Percentiles rank a stretch among this genome's conserved stretches.
Evolutionary conservation across 768 basidiomycete species (phyloP).

Genomic region (Tremella mesenterica): DNA sequence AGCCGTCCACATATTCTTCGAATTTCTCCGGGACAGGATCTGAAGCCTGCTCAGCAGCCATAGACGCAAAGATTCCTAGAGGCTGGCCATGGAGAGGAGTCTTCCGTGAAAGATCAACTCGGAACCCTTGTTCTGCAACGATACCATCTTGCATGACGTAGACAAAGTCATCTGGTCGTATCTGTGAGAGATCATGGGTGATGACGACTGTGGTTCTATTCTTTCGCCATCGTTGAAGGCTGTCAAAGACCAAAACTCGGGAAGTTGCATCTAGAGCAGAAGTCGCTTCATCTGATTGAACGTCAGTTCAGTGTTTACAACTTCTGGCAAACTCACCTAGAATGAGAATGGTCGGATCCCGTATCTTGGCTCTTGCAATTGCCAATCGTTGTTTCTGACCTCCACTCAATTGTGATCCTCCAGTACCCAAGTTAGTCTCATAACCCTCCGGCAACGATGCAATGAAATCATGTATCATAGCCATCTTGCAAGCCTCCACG

Average conservation of each 20-base stretch:
- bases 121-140: slow-evolving; percentile 80
- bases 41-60: slow-evolving; percentile 56
- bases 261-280: slow-evolving; percentile 70
- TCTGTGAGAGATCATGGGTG: slow-evolving; percentile 87
- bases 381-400: slow-evolving; percentile 87
- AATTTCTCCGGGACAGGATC: slow-evolving; percentile 46
- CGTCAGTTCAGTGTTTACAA: neutral
- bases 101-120: slow-evolving; percentile 60
- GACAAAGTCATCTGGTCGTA: slow-evolving; percentile 68
- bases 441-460: slow-evolving; percentile 77
- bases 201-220: slow-evolving; percentile 87
- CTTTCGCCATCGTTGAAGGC: slow-evolving; percentile 57
- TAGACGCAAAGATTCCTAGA: slow-evolving; percentile 60
- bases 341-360: slow-evolving; percentile 80
- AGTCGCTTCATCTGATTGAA: slow-evolving; percentile 48
- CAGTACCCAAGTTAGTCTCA: slow-evolving; percentile 66
- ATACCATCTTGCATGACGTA: slow-evolving; percentile 77
- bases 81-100: slow-evolving; percentile 24
- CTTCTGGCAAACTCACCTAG: slow-evolving; percentile 56
- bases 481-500: slow-evolving; percentile 68
- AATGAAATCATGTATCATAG: slow-evolving; percentile 81
- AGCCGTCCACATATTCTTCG: slow-evolving; percentile 46
- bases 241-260: slow-evolving; percentile 68
- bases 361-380: slow-evolving; percentile 72
- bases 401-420: slow-evolving; percentile 71